Conservation (phyloP, 495 filamentous ascomycete species). For the Annulohypoxylon nitens region DNA sequence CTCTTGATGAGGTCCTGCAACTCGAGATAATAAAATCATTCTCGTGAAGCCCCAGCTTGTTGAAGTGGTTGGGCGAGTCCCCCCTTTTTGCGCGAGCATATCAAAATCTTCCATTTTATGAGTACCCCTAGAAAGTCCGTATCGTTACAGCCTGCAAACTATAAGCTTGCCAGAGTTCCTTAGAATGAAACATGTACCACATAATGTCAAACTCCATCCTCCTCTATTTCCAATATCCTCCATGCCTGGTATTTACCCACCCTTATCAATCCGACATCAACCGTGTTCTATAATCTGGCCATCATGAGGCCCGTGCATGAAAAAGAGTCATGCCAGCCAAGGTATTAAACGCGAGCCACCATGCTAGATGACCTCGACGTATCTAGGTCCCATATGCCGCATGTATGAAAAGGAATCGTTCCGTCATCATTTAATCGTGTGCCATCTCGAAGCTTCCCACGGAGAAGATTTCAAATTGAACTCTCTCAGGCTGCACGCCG, state of each 20-base stretch:
- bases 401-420: background rate
- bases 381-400: background rate
- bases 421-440: constrained; percentile 13
- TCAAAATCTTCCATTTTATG: background rate
- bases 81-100: background rate
- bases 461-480: constrained; percentile 72
- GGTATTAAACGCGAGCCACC: background rate
- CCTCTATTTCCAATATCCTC: background rate
- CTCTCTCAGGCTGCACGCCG: constrained; percentile 63
- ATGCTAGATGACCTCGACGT: background rate
- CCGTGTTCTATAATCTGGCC: background rate
- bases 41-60: background rate
- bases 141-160: background rate
- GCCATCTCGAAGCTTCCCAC: constrained; percentile 61
- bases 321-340: background rate
- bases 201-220: background rate
- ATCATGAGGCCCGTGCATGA: background rate
- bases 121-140: background rate
- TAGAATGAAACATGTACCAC: background rate
- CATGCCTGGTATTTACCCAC: background rate
- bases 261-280: background rate
- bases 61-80: background rate
- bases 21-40: background rate
- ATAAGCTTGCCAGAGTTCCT: background rate
- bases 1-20: background rate